These are phyloP conservation scores for Fusarium acutatum DNA, from an alignment of 2,329 filamentous ascomycete genomes.

Conservation along the genomic window DNA sequence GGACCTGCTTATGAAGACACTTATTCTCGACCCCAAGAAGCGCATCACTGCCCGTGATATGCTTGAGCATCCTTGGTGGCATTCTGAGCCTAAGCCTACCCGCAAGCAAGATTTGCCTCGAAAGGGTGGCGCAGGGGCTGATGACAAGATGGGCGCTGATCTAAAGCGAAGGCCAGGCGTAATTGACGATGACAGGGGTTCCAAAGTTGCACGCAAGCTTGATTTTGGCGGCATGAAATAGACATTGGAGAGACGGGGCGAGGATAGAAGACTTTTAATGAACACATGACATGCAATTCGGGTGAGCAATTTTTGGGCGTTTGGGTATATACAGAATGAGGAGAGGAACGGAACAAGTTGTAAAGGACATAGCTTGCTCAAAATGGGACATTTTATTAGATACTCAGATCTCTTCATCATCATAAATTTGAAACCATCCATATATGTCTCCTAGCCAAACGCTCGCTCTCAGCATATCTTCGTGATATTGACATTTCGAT, in stretches of 20 bases:
- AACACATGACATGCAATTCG: constrained; percentile 3
- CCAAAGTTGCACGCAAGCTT: constrained; percentile 83
- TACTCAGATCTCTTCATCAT: constrained; percentile 11
- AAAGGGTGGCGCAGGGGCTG: constrained; percentile 75
- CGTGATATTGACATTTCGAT: constrained; percentile 15
- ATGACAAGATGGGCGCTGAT: constrained; percentile 82
- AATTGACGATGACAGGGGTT: constrained; percentile 72
- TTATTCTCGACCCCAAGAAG: constrained; percentile 86
- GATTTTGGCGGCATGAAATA: constrained; percentile 69
- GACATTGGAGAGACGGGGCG: background rate
- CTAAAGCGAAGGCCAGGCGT: constrained; percentile 76
- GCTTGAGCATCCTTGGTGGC: constrained; percentile 88
- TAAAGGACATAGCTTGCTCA: background rate
- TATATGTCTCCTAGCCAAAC: constrained; percentile 14
- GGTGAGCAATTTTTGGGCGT: constrained; percentile 27
- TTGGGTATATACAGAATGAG: background rate
- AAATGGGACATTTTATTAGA: constrained; percentile 7
- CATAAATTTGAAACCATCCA: constrained; percentile 16
- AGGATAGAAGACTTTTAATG: background rate
- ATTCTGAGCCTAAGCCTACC: constrained; percentile 82
- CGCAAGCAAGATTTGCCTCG: constrained; percentile 82
- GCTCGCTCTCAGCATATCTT: constrained; percentile 19
- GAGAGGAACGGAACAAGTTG: background rate
- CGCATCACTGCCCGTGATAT: constrained; percentile 80
- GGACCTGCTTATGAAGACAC: constrained; percentile 86